These are phyloP conservation scores for Myriosclerotinia duriaeana DNA, from an alignment of 2,329 filamentous ascomycete species.

Conservation along the genomic window DNA sequence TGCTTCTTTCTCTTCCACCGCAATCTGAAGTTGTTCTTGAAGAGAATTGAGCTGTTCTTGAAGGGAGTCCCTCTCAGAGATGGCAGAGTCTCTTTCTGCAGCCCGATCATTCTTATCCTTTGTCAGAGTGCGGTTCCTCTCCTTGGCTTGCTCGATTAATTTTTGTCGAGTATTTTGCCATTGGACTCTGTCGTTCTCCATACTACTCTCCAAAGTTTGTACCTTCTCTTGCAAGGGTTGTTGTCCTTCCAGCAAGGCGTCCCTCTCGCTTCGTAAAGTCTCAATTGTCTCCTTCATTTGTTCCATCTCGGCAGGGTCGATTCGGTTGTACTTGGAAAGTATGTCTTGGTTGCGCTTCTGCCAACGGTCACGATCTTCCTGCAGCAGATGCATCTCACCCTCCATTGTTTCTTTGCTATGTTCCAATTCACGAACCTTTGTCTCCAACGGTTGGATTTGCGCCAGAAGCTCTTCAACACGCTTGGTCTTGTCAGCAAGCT, in stretches of 20 bases:
- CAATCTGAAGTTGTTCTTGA: constrained; percentile 51
- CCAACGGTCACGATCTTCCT: constrained; percentile 91
- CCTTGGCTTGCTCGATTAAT: constrained; percentile 63
- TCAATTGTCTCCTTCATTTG: constrained; percentile 77
- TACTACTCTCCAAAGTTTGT: constrained; percentile 51
- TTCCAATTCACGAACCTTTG: constrained; percentile 77
- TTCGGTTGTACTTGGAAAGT: constrained; percentile 90
- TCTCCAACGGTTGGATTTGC: constrained; percentile 79
- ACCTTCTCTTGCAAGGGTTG: constrained; percentile 55
- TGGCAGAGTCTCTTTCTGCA: constrained; percentile 45
- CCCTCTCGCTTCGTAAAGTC: constrained; percentile 63
- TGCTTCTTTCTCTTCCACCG: constrained; percentile 42
- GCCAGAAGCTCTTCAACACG: constrained; percentile 72
- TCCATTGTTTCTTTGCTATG: constrained; percentile 65
- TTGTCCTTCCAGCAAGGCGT: constrained; percentile 45
- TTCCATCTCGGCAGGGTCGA: constrained; percentile 90
- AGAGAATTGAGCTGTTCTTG: constrained; percentile 42
- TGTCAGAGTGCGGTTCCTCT: constrained; percentile 54
- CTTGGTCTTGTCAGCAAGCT: constrained; percentile 70
- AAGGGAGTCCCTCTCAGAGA: constrained; percentile 46
- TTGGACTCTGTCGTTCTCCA: constrained; percentile 55
- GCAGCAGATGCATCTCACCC: constrained; percentile 82
- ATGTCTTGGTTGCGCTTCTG: constrained; percentile 96
- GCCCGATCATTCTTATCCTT: constrained; percentile 54
- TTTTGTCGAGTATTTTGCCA: constrained; percentile 55